Base-by-base conservation (phyloP, 1,284 basidiomycete species). In the Leccinum angustisporum region DNA sequence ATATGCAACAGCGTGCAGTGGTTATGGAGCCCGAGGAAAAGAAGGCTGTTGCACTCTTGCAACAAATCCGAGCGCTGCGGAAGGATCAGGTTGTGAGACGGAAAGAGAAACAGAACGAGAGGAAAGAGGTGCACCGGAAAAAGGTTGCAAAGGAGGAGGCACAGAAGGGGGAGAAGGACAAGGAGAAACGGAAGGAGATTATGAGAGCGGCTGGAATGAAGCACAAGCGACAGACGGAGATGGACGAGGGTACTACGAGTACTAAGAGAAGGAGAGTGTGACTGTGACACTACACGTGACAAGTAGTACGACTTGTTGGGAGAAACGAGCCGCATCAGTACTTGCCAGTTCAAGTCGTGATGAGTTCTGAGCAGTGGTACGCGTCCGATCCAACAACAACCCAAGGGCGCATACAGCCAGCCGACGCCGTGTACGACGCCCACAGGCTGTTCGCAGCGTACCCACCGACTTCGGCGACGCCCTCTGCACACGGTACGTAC, bases 1-100 rank as follows among this genome's bases (percentile, higher is more conserved):
- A 97, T 75, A 76, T 97, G 73, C 92, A 95, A 76, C 92, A 91
- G 72, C 89, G 96, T 16, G 95, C 97, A 0, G 96, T 98, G 16
- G 89, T 99, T 51, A 83, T 99, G 81, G 93, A 97, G 72, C 91
- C 93, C 2, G 94, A 97, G 71, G 97, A 99, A 81, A 94, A 91
- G 81, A 91, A 88, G 72, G 95, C 97, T 0, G 80, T 98, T 27
- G 90, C 92, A n/a, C 77, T 98, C 43, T 76, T 99, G 72, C 97
- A 99, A 76, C 96, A 98, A 80, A 95, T 98, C 70, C 87, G 93
- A 61, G 94, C 95, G 6, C 79, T 99, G 68, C 82, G 94, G 61
- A 96, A 95, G 77, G 95, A 95, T 69, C 93, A 97, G 78, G 82
- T 92, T 1, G 79, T 75, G 48, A 81, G 87, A 68, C 79, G 95